These are phyloP conservation scores for Phyllosticta paracitricarpa DNA, from an alignment of 2,329 filamentous ascomycete genomes.

Conservation along the genomic window DNA sequence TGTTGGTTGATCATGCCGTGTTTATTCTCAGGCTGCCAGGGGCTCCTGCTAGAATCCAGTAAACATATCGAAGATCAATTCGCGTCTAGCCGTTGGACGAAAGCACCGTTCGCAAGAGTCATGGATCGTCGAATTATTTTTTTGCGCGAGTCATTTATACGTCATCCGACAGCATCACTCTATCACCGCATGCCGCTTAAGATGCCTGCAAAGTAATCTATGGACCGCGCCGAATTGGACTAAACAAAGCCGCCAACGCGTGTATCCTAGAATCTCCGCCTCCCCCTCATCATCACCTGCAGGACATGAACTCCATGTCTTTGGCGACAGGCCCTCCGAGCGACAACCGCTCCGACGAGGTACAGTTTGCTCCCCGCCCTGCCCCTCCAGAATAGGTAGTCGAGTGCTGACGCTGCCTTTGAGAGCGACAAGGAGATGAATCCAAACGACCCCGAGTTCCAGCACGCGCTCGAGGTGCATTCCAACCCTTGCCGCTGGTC, in stretches of 20 bases:
- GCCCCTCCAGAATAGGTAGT: neutral
- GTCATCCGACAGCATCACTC: neutral
- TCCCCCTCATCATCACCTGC: neutral
- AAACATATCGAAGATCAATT: neutral
- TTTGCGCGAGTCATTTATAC: neutral
- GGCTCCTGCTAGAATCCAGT: neutral
- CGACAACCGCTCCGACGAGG: conserved; percentile 1
- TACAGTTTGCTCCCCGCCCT: neutral
- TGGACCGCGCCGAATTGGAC: neutral
- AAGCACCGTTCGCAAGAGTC: neutral
- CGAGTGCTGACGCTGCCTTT: conserved; percentile 25
- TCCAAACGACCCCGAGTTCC: conserved; percentile 28
- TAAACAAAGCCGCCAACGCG: neutral
- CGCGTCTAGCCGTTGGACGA: neutral
- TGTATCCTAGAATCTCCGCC: neutral
- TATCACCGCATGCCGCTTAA: neutral
- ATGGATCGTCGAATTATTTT: neutral
- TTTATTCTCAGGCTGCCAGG: neutral
- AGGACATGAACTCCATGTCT: neutral
- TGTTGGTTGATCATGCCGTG: neutral
- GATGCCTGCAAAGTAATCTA: neutral
- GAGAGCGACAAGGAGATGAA: conserved; percentile 20
- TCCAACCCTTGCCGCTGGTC: neutral
- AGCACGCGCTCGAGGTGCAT: conserved; percentile 32
- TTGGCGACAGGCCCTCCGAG: neutral